Conservation (phyloP, 2,329 filamentous ascomycete species). For the Paraconiothyrium sp. region DNA sequence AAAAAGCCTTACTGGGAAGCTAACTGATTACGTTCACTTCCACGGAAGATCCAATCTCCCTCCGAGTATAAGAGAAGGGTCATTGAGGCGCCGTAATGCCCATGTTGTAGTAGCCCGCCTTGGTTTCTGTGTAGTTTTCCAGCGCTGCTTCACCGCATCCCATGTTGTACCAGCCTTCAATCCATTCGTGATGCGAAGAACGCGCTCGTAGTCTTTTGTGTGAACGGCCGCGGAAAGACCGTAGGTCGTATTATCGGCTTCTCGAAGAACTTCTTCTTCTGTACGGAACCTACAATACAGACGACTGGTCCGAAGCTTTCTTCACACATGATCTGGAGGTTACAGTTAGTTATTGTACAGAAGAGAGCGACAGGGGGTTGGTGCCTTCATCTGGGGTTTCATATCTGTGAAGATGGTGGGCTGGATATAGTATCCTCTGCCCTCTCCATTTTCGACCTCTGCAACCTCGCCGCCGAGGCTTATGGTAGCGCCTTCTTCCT, state of each 20-base stretch:
- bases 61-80: no score
- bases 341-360: background rate
- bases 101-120: no score
- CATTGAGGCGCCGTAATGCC: no score
- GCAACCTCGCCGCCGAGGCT: slow-evolving; percentile 69
- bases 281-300: slow-evolving; percentile 78
- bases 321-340: slow-evolving; percentile 65
- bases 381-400: no score
- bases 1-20: no score
- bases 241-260: slow-evolving; percentile 78
- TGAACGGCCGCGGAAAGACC: slow-evolving; percentile 80
- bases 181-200: slow-evolving; percentile 76
- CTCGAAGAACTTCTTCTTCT: slow-evolving; percentile 73
- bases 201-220: slow-evolving; percentile 80
- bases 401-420: slow-evolving; percentile 63
- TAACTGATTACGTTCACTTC: no score
- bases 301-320: slow-evolving; percentile 89
- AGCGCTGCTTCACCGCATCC: no score
- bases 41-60: no score
- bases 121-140: no score
- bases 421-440: slow-evolving; percentile 64
- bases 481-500: slow-evolving; percentile 60
- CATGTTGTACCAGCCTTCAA: slow-evolving; percentile 70
- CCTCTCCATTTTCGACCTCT: slow-evolving; percentile 69
- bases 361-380: no score